Evolutionary conservation across 169 alveolate species (phyloP).

Genomic region (Condylostoma magnum): DNA sequence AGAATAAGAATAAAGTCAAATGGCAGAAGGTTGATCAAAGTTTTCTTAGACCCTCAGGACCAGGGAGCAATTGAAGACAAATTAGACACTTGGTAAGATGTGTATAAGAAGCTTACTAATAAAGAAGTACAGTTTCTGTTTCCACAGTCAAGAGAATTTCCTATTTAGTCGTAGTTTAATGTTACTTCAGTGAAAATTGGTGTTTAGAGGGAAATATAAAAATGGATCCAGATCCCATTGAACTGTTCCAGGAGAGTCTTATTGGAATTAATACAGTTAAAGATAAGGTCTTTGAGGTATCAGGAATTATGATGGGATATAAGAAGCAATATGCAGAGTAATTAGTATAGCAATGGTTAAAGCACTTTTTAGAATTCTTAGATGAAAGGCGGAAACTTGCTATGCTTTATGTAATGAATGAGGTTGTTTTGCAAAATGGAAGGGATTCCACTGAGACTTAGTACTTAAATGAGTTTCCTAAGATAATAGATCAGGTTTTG

Average conservation of each 20-base stretch:
- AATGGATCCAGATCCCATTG: too few relatives aligned
- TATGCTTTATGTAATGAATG: constrained; percentile 29
- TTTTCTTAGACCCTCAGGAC: constrained; percentile 94
- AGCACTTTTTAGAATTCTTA: background rate
- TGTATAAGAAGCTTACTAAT: constrained; percentile 92
- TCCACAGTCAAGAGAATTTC: constrained; percentile 57
- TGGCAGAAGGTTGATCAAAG: constrained; percentile 92
- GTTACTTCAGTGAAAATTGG: too few relatives aligned
- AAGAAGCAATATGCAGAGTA: background rate
- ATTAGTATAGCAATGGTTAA: background rate
- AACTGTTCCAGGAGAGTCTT: constrained; percentile 13
- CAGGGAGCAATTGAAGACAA: constrained; percentile 93
- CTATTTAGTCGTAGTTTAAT: too few relatives aligned
- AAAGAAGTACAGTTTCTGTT: constrained; percentile 91
- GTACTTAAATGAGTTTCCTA: constrained; percentile 13
- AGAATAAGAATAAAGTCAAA: constrained; percentile 92
- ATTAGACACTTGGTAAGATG: constrained; percentile 93
- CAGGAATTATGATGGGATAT: constrained; percentile 3
- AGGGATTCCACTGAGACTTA: constrained; percentile 3
- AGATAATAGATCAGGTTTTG: background rate
- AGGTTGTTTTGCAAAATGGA: constrained; percentile 7
- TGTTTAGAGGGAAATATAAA: too few relatives aligned
- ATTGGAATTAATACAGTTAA: constrained; percentile 16
- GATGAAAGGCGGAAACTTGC: constrained; percentile 10
- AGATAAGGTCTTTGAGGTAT: constrained; percentile 29